A percentile compares a stretch with the other conserved stretches of the same genome.
Evolutionary conservation across 352 stramenopile species (phyloP).

Genomic region (Phytophthora pluvialis): DNA sequence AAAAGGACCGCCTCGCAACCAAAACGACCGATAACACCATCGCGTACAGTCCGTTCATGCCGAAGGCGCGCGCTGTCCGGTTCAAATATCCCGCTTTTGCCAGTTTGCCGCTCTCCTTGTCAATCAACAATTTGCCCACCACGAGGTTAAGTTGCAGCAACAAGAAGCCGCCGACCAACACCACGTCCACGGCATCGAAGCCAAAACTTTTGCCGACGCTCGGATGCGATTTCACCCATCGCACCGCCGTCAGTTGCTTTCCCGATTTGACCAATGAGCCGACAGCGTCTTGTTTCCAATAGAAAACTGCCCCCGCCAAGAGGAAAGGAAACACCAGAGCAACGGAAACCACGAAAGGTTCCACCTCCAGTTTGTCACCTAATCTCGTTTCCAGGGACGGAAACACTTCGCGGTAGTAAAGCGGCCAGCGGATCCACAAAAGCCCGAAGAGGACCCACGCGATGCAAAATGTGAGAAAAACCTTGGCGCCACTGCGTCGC

Average conservation of each 20-base stretch:
- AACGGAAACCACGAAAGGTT: slow-evolving; percentile 48
- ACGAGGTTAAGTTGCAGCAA: slow-evolving; percentile 71
- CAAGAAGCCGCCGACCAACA: slow-evolving; percentile 48
- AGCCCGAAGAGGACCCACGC: slow-evolving; percentile 48
- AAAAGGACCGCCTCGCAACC: slow-evolving; percentile 66
- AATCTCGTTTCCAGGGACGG: slow-evolving; percentile 35
- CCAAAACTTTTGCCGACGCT: slow-evolving; percentile 25
- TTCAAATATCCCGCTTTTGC: slow-evolving; percentile 59
- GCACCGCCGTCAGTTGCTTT: slow-evolving; percentile 22
- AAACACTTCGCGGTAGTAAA: slow-evolving; percentile 45
- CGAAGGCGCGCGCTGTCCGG: slow-evolving; percentile 58
- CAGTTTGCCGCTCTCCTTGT: slow-evolving; percentile 70
- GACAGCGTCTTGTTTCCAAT: slow-evolving; percentile 37
- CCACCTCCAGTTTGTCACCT: slow-evolving; percentile 50
- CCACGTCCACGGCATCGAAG: slow-evolving; percentile 59
- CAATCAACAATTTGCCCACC: slow-evolving; percentile 67
- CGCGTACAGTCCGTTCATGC: slow-evolving; percentile 73
- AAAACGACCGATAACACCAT: slow-evolving; percentile 67
- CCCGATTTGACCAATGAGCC: slow-evolving; percentile 17
- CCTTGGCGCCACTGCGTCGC: slow-evolving; percentile 16
- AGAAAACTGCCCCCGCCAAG: slow-evolving; percentile 46
- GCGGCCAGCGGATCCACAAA: slow-evolving; percentile 58
- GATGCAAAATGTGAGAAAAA: slow-evolving; percentile 20
- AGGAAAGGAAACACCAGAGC: slow-evolving; percentile 52
- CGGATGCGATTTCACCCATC: slow-evolving; percentile 37